Conservation (phyloP, 1,284 basidiomycete species). For the Sporisorium sorghi region DNA sequence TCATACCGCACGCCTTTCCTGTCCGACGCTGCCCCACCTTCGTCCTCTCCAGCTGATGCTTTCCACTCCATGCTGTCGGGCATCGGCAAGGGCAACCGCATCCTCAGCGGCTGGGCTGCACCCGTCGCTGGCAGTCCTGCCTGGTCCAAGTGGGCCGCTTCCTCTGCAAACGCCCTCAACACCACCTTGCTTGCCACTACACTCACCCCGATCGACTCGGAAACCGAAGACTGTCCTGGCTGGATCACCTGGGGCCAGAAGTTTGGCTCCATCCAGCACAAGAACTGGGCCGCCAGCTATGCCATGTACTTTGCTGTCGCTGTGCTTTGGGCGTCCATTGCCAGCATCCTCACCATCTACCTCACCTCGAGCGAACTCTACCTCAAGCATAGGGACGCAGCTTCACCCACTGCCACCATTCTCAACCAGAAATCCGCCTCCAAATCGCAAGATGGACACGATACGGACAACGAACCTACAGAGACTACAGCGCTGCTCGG, state of each 20-base stretch:
- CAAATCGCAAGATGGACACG: neutral
- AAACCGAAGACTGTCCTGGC: conserved; percentile 73
- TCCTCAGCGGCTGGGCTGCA: conserved; percentile 58
- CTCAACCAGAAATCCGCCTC: conserved; percentile 13
- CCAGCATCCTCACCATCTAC: conserved; percentile 82
- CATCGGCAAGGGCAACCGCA: conserved; percentile 48
- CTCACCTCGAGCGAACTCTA: conserved; percentile 76
- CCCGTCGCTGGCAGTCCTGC: conserved; percentile 58
- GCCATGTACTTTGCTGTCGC: conserved; percentile 75
- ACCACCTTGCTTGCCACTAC: conserved; percentile 17
- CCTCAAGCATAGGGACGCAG: conserved; percentile 23
- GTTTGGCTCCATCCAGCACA: conserved; percentile 20
- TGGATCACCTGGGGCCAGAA: conserved; percentile 79
- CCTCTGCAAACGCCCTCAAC: conserved; percentile 10
- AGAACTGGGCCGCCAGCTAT: conserved; percentile 76
- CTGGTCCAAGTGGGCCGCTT: conserved; percentile 54
- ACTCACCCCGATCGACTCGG: conserved; percentile 31
- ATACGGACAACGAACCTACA: conserved; percentile 10
- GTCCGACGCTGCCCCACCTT: conserved; percentile 3
- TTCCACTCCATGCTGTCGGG: conserved; percentile 43
- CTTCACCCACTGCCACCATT: conserved; percentile 16
- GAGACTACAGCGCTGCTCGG: conserved; percentile 40
- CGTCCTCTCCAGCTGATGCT: conserved; percentile 22
- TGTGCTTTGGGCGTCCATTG: conserved; percentile 58
- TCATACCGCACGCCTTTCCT: conserved; percentile 41